Percentiles rank a stretch among this genome's conserved stretches.
Conservation (phyloP, 495 filamentous ascomycete genomes). For the Penicillium riverlandense region DNA sequence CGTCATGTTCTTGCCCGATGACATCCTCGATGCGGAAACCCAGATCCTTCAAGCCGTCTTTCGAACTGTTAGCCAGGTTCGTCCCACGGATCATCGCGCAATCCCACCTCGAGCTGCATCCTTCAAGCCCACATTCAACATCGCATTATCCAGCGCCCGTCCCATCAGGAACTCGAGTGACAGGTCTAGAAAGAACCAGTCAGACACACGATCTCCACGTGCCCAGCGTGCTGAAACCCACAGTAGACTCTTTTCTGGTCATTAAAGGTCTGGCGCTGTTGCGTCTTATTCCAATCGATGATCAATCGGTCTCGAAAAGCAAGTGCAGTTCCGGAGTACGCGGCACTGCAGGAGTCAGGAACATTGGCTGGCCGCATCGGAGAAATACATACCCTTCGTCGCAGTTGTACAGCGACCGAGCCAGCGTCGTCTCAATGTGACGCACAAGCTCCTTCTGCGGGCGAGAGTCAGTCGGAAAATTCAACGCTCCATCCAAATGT, state of each 20-base stretch:
- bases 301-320: conserved; percentile 90
- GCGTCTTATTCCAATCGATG: conserved; percentile 95
- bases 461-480: conserved; percentile 1
- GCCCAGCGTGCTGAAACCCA: conserved; percentile 17
- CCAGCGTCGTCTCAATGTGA: conserved; percentile 94
- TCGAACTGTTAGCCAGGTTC: background rate
- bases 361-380: background rate
- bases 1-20: conserved; percentile 91
- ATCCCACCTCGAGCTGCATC: conserved; percentile 62
- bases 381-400: conserved; percentile 61
- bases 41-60: conserved; percentile 77
- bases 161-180: conserved; percentile 98
- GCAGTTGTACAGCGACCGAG: conserved; percentile 95
- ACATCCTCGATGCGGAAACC: conserved; percentile 97
- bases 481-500: background rate
- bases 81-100: too few relatives aligned
- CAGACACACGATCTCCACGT: background rate
- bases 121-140: conserved; percentile 91
- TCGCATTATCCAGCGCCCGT: conserved; percentile 91
- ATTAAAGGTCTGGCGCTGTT: conserved; percentile 84
- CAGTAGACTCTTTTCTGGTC: conserved; percentile 93
- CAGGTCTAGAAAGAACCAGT: conserved; percentile 48
- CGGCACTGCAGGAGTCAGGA: conserved; percentile 44
- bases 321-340: conserved; percentile 83
- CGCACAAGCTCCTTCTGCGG: conserved; percentile 70